These are phyloP conservation scores for Prototheca wickerhamii DNA, from an alignment of 163 green algal species.

Conservation along the genomic window DNA sequence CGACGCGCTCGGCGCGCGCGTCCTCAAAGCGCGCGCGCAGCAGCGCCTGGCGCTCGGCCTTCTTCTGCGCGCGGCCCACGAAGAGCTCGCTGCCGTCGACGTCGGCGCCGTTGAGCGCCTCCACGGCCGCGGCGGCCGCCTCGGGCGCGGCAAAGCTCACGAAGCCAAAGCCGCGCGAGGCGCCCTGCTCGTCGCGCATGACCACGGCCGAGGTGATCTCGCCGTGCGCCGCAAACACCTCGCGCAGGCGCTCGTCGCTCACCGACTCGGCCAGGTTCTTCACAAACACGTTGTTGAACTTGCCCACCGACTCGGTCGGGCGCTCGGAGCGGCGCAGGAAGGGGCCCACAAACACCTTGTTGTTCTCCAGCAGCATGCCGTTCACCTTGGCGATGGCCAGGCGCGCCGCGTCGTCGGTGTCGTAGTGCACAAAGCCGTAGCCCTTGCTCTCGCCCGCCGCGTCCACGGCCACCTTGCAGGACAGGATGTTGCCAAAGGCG, in stretches of 20 bases:
- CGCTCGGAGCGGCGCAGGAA: slow-evolving; percentile 84
- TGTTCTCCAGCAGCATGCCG: slow-evolving; percentile 88
- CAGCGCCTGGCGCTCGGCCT: slow-evolving; percentile 80
- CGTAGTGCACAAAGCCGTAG: slow-evolving; percentile 79
- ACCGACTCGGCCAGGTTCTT: slow-evolving; percentile 76
- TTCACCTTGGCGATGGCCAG: slow-evolving; percentile 85
- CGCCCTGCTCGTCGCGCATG: slow-evolving; percentile 70
- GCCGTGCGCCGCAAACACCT: slow-evolving; percentile 64
- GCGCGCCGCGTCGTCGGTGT: slow-evolving; percentile 57
- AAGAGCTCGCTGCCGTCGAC: slow-evolving; percentile 76
- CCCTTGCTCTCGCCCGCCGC: slow-evolving; percentile 55
- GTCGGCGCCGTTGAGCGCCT: slow-evolving; percentile 60
- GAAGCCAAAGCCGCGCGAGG: slow-evolving; percentile 92
- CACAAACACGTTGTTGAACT: slow-evolving; percentile 90
- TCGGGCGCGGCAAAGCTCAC: slow-evolving; percentile 87
- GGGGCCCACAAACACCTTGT: slow-evolving; percentile 88
- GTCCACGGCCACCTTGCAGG: slow-evolving; percentile 79
- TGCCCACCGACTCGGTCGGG: slow-evolving; percentile 33
- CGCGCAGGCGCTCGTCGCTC: slow-evolving; percentile 55
- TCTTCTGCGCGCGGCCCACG: slow-evolving; percentile 91
- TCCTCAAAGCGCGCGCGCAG: slow-evolving; percentile 60
- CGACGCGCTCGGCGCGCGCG: slow-evolving; percentile 63
- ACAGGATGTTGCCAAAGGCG: slow-evolving; percentile 91
- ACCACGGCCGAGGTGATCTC: slow-evolving; percentile 61
- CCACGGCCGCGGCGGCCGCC: slow-evolving; percentile 62